Percentiles rank a stretch among this genome's conserved stretches.
These are phyloP conservation scores for Backusella luteola DNA, from an alignment of 192 early-diverging fungal species.

Conservation along the genomic window DNA sequence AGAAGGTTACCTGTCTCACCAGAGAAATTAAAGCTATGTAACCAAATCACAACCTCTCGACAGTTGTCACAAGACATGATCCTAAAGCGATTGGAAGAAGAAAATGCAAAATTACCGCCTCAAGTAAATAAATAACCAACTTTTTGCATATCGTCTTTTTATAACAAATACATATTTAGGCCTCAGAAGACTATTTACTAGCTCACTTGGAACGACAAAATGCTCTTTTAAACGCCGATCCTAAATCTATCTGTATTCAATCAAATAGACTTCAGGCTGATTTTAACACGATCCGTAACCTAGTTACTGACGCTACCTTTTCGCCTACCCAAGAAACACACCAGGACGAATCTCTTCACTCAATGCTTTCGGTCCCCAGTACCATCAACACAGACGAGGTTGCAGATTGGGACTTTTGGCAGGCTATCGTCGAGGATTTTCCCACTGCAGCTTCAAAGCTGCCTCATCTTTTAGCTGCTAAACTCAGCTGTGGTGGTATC, in stretches of 20 bases:
- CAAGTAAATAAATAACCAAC: conserved; percentile 39
- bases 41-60: background rate
- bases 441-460: conserved; percentile 64
- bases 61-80: background rate
- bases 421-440: conserved; percentile 76
- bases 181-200: conserved; percentile 52
- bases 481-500: conserved; percentile 73
- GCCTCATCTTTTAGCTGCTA: conserved; percentile 66
- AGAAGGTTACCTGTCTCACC: conserved; percentile 34
- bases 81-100: conserved; percentile 51
- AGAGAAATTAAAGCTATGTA: conserved; percentile 32
- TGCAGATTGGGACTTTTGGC: conserved; percentile 80
- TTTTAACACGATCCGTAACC: conserved; percentile 46
- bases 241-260: conserved; percentile 60
- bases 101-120: conserved; percentile 54
- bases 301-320: conserved; percentile 39
- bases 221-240: conserved; percentile 54
- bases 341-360: conserved; percentile 4
- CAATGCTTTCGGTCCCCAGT: background rate
- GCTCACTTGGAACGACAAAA: conserved; percentile 61
- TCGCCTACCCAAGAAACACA: conserved; percentile 19
- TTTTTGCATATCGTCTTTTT: background rate
- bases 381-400: conserved; percentile 1
- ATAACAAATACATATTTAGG: conserved; percentile 33
- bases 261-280: conserved; percentile 57